These are phyloP conservation scores for Huntiella moniliformis DNA, from an alignment of 2,329 filamentous ascomycete species.

Conservation along the genomic window DNA sequence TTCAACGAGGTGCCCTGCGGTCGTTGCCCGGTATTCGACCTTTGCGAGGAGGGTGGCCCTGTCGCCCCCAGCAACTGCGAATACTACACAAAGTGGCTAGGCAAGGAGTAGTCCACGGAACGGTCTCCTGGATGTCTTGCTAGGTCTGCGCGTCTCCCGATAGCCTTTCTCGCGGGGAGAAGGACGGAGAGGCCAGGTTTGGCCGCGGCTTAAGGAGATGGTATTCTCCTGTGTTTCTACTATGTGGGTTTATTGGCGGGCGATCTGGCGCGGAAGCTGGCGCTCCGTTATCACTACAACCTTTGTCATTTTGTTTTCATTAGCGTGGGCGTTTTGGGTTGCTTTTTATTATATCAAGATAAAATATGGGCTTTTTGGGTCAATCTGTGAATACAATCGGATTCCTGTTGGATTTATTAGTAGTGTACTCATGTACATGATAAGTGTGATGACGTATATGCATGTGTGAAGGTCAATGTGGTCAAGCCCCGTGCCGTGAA, in stretches of 20 bases:
- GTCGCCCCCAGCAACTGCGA: slow-evolving; percentile 80
- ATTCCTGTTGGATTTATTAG: background rate
- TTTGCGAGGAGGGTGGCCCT: slow-evolving; percentile 79
- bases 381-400: too few relatives aligned
- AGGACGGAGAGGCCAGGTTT: background rate
- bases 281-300: too few relatives aligned
- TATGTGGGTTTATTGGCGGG: background rate
- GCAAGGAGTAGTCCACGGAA: slow-evolving; percentile 19
- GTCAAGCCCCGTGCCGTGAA: too few relatives aligned
- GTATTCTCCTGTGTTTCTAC: slow-evolving; percentile 3
- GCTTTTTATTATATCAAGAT: slow-evolving; percentile 2
- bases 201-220: background rate
- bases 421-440: background rate
- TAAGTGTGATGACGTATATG: background rate
- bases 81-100: slow-evolving; percentile 78
- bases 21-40: slow-evolving; percentile 75
- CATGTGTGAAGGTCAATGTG: background rate
- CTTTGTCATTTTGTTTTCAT: slow-evolving; percentile 6
- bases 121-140: slow-evolving; percentile 1
- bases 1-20: slow-evolving; percentile 83
- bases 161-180: background rate
- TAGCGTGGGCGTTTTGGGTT: slow-evolving; percentile 11
- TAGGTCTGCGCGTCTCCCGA: background rate
- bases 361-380: background rate
- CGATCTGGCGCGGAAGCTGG: too few relatives aligned